These are phyloP conservation scores for Xylaria sp. DNA, from an alignment of 2,329 filamentous ascomycete genomes.

Conservation along the genomic window DNA sequence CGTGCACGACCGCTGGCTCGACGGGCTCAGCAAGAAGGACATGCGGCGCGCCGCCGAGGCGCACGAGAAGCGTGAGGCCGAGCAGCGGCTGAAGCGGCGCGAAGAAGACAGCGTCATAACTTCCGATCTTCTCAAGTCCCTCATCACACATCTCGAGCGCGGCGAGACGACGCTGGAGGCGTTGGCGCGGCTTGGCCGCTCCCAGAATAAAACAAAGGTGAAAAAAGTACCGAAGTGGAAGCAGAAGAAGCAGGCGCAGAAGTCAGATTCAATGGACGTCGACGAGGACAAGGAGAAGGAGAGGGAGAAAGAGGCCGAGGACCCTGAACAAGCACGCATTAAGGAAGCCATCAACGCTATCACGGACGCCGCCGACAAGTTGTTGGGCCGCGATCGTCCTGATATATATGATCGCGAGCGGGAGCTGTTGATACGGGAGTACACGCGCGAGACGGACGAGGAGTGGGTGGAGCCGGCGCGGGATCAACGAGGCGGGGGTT, in stretches of 20 bases:
- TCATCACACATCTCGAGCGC: constrained; percentile 76
- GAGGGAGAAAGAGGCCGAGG: constrained; percentile 57
- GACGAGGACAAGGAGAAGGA: constrained; percentile 60
- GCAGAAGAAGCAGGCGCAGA: constrained; percentile 70
- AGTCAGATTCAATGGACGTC: constrained; percentile 70
- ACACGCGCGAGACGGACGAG: constrained; percentile 83
- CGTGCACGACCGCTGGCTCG: constrained; percentile 89
- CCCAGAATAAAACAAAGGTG: constrained; percentile 61
- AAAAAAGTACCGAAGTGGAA: constrained; percentile 66
- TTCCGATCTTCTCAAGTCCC: constrained; percentile 71
- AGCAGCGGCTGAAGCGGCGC: constrained; percentile 72
- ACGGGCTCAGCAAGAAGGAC: constrained; percentile 91
- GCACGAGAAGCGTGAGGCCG: constrained; percentile 81
- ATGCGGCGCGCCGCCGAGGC: constrained; percentile 88
- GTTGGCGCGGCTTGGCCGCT: constrained; percentile 77
- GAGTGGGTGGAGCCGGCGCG: constrained; percentile 68
- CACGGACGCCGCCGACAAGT: constrained; percentile 86
- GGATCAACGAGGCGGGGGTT: constrained; percentile 37
- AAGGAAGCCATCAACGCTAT: constrained; percentile 79
- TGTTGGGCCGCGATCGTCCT: constrained; percentile 80
- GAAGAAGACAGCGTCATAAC: constrained; percentile 77
- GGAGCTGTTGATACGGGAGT: constrained; percentile 83
- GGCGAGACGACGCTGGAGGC: constrained; percentile 90
- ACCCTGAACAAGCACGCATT: constrained; percentile 71
- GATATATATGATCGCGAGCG: constrained; percentile 93